phyloP scores from a whole-genome alignment of 2,329 filamentous ascomycete genomes.

The Grosmannia clavigera region DNA sequence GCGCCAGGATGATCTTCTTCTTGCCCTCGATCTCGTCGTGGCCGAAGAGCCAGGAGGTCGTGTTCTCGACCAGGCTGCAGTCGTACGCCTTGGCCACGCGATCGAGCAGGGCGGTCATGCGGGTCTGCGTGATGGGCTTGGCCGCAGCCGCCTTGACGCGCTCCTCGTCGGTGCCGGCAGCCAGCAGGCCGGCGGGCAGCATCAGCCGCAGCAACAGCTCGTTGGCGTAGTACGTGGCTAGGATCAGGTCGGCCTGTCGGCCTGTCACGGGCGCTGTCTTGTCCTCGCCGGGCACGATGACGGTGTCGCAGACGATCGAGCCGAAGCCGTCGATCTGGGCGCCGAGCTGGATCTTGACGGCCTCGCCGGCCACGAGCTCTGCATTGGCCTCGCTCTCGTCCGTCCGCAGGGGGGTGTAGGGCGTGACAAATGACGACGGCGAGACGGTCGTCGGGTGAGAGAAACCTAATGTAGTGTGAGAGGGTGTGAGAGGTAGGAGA shows the following conservation, averaged over 20 bases:
- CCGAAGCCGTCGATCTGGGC: slow-evolving; percentile 95
- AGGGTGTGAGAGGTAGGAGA: too few species aligned
- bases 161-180: slow-evolving; percentile 79
- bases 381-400: slow-evolving; percentile 74
- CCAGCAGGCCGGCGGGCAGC: slow-evolving; percentile 77
- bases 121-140: slow-evolving; percentile 73
- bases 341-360: slow-evolving; percentile 96
- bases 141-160: slow-evolving; percentile 78
- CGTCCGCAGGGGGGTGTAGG: slow-evolving; percentile 83
- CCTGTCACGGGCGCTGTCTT: slow-evolving; percentile 53
- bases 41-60: slow-evolving; percentile 92
- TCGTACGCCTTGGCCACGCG: slow-evolving; percentile 87
- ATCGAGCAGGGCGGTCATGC: slow-evolving; percentile 79
- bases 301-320: slow-evolving; percentile 88
- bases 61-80: slow-evolving; percentile 91
- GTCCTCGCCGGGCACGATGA: slow-evolving; percentile 55
- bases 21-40: slow-evolving; percentile 93
- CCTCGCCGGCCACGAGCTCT: slow-evolving; percentile 71
- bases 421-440: slow-evolving; percentile 85
- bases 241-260: slow-evolving; percentile 71
- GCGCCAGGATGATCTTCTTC: slow-evolving; percentile 95
- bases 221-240: slow-evolving; percentile 91
- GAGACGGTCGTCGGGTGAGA: slow-evolving; percentile 92
- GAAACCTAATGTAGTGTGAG: slow-evolving; percentile 45
- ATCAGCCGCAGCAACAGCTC: slow-evolving; percentile 86